Percentiles rank a stretch among this genome's conserved stretches.
These are phyloP conservation scores for Eimeria sp. DNA, from an alignment of 169 alveolate species.

Conservation along the genomic window DNA sequence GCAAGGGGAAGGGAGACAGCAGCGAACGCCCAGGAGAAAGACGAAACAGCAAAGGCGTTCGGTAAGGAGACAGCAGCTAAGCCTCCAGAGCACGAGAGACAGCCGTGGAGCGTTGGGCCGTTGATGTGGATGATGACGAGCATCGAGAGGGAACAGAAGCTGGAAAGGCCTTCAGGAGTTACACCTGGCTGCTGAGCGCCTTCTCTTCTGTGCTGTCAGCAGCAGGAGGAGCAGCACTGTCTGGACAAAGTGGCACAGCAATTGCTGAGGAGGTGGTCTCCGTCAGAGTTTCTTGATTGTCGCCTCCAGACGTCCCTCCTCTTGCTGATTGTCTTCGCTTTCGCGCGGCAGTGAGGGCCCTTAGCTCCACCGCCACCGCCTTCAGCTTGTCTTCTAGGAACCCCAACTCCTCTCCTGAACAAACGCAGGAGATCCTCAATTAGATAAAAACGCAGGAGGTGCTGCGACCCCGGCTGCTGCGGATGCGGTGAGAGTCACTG, in stretches of 20 bases:
- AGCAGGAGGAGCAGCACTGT: neutral
- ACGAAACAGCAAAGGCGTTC: no score
- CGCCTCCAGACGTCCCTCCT: neutral
- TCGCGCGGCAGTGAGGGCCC: constrained; percentile 27
- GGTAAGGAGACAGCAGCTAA: neutral
- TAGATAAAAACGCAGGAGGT: neutral
- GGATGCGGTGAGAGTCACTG: neutral
- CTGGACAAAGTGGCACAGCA: neutral
- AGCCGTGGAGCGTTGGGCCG: neutral
- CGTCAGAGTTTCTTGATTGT: neutral
- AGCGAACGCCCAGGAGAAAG: neutral
- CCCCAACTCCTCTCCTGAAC: constrained; percentile 7
- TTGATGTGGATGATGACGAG: neutral
- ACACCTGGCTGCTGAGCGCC: constrained; percentile 27
- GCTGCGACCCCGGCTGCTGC: neutral
- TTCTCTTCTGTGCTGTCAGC: neutral
- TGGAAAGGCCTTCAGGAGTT: neutral
- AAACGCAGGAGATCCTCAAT: neutral
- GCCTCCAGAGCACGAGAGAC: neutral
- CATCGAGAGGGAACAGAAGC: neutral
- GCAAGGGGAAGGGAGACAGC: neutral
- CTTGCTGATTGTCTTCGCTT: neutral
- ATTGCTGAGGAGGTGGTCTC: neutral
- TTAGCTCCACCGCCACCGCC: constrained; percentile 31
- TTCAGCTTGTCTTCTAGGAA: constrained; percentile 36